These are phyloP conservation scores for baker's yeast (Saccharomyces cerevisiae) DNA, from an alignment of 805 yeast genomes.

Conservation along the genomic window DNA sequence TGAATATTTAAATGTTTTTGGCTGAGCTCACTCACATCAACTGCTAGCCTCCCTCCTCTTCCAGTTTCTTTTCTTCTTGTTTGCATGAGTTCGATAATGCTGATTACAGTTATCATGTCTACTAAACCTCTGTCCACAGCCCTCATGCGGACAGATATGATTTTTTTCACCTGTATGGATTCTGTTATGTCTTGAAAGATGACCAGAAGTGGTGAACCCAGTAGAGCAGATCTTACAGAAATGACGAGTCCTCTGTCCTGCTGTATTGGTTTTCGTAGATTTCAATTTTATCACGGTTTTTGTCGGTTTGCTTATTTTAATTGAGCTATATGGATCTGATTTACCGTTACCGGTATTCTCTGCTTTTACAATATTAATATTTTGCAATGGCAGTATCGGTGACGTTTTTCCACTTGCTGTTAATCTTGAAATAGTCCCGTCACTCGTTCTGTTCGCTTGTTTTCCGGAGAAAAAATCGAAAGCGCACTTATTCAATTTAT, in stretches of 20 bases:
- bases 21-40: background rate
- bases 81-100: slow-evolving; percentile 76
- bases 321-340: background rate
- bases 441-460: background rate
- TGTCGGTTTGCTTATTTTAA: background rate
- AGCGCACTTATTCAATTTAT: slow-evolving; percentile 11
- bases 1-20: background rate
- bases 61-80: slow-evolving; percentile 24
- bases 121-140: slow-evolving; percentile 76
- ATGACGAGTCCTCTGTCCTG: slow-evolving; percentile 22
- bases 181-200: slow-evolving; percentile 78
- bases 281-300: background rate
- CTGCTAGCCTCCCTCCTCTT: background rate
- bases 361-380: background rate
- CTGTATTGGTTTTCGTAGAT: background rate
- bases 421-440: background rate
- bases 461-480: background rate
- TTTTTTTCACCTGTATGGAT: slow-evolving; percentile 90
- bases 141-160: slow-evolving; percentile 71
- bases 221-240: slow-evolving; percentile 26
- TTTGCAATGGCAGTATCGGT: background rate
- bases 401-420: background rate
- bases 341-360: background rate
- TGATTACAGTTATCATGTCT: slow-evolving; percentile 93
- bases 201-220: slow-evolving; percentile 80